Evolutionary conservation across 495 filamentous ascomycete genomes (phyloP), one percentile per base, ranked within the genome.

Genomic region (Annulohypoxylon maeteangense): DNA sequence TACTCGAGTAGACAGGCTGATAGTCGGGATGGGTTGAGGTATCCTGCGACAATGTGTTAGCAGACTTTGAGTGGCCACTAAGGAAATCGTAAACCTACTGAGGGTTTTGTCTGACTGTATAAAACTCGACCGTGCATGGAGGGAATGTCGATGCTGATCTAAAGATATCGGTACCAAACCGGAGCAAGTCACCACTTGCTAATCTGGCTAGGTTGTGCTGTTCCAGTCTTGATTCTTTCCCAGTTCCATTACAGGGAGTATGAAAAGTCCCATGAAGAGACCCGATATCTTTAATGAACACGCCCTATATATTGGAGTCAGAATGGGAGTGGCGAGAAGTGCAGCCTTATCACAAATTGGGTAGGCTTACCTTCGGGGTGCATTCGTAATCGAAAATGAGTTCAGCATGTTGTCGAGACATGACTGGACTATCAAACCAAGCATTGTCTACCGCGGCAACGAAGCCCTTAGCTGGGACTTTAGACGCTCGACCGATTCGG

Each of bases 381-480:
- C 54, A 63, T 0, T 85, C 74, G 3, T 79, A 36, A 42, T 82
- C 75, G 10, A 84, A 79, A 10, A 74, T 64, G 7, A 97, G 72
- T 55, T 85, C 79, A 10, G 92, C 93, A 81, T 97, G 93, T 8
- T 87, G 77, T 29, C 93, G 85, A 27, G 92, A 95, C 85, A 97
- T 91, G 23, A 96, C 92, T 0, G 92, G 87, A 71, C 89, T 93
- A 32, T 94, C 87, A 66, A 94, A 93, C 84, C 88, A 92, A 8
- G 83, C 90, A 80, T 96, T 97, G 59, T 89, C 76, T 2, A 20
- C 11, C 4, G 68, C 65, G 29, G 71, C 74, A 8, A 81, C 34
- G 25, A 80, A 80, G 0, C 81, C 82, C 22, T 84, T 85, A 1
- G 76, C 57, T 0, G 74, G 45, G 2, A 79, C 70, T 50, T 80